Percentiles rank a stretch among this genome's conserved stretches.
Conservation (phyloP, 139 green algal genomes). For the Chara braunii region DNA sequence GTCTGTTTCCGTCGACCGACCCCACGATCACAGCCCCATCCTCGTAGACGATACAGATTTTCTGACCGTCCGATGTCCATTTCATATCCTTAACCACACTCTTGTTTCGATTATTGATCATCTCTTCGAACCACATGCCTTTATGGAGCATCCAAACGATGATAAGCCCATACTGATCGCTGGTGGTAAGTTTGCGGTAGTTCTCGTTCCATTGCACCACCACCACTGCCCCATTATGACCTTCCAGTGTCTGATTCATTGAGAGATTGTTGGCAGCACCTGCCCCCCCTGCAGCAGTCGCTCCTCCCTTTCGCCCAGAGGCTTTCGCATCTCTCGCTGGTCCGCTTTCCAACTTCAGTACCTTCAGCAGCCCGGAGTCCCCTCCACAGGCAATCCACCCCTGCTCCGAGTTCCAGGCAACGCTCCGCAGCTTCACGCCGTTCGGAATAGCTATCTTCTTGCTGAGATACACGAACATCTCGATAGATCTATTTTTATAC, state of each 20-base stretch:
- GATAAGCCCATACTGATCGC: constrained; percentile 69
- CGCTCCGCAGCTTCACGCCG: constrained; percentile 53
- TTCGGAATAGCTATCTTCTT: constrained; percentile 84
- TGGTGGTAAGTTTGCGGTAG: constrained; percentile 71
- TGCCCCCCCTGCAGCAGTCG: background rate
- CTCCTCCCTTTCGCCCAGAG: background rate
- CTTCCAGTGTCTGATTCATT: constrained; percentile 70
- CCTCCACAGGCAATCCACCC: constrained; percentile 71
- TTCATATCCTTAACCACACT: constrained; percentile 66
- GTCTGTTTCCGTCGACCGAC: constrained; percentile 61
- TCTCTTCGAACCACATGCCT: constrained; percentile 77
- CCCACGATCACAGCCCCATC: constrained; percentile 78
- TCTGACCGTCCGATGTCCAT: constrained; percentile 67
- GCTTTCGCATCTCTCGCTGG: constrained; percentile 1
- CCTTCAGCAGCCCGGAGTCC: constrained; percentile 71
- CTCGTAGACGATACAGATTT: constrained; percentile 77
- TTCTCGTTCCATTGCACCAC: constrained; percentile 62
- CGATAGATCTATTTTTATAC: too few relatives aligned
- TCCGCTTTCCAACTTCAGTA: constrained; percentile 36
- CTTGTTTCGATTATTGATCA: constrained; percentile 75
- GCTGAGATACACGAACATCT: constrained; percentile 59
- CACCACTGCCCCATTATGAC: constrained; percentile 58
- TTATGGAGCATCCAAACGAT: constrained; percentile 81
- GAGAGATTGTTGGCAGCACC: constrained; percentile 44
- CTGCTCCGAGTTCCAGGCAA: constrained; percentile 63